Conservation (phyloP, 2,329 filamentous ascomycete species). For the Davidsoniella eucalypti region DNA sequence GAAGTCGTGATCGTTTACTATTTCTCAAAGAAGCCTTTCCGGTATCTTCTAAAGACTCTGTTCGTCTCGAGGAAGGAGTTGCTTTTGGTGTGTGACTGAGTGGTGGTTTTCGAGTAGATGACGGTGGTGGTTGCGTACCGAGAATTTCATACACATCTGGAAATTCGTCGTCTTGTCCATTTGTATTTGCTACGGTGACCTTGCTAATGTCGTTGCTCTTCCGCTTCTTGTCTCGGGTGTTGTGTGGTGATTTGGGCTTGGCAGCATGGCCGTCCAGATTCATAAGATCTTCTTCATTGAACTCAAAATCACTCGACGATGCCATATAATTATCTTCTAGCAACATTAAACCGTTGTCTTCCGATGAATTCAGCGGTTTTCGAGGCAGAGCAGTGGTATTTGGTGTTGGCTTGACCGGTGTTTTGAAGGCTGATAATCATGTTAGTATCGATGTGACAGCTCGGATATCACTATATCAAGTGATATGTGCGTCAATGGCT, state of each 20-base stretch:
- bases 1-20: conserved; percentile 8
- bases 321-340: conserved; percentile 22
- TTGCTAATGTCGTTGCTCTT: conserved; percentile 33
- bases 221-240: conserved; percentile 30
- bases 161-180: conserved; percentile 29
- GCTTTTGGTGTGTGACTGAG: background rate
- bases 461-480: background rate
- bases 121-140: conserved; percentile 23
- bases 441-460: no score
- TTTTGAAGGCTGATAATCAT: no score
- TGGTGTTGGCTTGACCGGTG: no score
- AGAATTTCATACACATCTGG: conserved; percentile 36
- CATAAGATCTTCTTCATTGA: conserved; percentile 25
- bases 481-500: no score
- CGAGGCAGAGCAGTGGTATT: no score
- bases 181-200: conserved; percentile 14
- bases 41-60: background rate
- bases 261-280: conserved; percentile 25
- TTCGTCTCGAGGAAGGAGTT: background rate
- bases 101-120: conserved; percentile 19
- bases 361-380: background rate
- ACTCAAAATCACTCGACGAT: conserved; percentile 22
- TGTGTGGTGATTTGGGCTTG: conserved; percentile 21
- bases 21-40: background rate
- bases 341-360: conserved; percentile 19